Conservation (phyloP, 225 moss, liverwort and hornwort genomes). For the Lunularia cruciata region DNA sequence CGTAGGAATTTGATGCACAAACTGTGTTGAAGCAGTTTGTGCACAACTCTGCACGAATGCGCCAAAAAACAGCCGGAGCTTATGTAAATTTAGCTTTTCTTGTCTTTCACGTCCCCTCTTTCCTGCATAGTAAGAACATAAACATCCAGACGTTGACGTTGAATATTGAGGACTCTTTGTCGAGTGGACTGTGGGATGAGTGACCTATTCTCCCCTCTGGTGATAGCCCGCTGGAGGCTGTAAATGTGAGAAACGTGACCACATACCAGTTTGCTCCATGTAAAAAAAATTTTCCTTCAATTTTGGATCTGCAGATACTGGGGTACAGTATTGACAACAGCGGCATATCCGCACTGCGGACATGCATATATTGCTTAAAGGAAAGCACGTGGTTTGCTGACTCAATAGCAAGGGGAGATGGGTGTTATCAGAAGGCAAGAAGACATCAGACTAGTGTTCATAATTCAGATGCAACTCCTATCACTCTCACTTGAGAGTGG, state of each 20-base stretch:
- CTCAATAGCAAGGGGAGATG: not conserved
- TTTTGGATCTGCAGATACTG: not conserved
- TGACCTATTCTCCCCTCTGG: not conserved
- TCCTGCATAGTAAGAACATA: not conserved
- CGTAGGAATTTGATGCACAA: not conserved
- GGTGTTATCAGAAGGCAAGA: too few relatives aligned
- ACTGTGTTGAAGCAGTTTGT: not conserved
- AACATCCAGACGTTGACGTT: not conserved
- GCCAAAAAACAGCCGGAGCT: not conserved
- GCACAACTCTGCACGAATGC: not conserved
- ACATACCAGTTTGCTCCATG: not conserved
- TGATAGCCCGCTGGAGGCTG: not conserved
- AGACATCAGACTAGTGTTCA: too few relatives aligned
- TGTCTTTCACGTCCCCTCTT: not conserved
- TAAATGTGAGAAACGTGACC: not conserved
- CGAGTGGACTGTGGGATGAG: not conserved
- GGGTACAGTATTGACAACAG: too few relatives aligned
- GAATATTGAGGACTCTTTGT: not conserved
- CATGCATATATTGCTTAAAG: not conserved
- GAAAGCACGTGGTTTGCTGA: not conserved
- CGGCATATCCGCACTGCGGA: too few relatives aligned
- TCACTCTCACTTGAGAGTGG: not conserved
- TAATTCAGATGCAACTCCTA: too few relatives aligned
- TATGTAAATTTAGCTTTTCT: not conserved
- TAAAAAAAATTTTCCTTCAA: not conserved